phyloP scores from a whole-genome alignment of 805 yeast species.

The Yamadazyma takamatsuzukensis region DNA sequence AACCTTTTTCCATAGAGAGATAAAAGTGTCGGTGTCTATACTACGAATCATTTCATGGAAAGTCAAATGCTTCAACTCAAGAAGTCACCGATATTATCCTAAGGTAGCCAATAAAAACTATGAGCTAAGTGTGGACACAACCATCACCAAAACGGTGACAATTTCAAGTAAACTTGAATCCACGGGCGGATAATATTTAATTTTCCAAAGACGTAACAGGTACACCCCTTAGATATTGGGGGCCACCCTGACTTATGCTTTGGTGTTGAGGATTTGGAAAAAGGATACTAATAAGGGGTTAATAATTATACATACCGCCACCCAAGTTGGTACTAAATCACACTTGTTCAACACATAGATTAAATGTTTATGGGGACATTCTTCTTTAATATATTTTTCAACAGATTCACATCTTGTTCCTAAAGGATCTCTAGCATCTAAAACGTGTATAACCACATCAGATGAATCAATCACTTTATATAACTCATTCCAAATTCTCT shows the following conservation, averaged over 20 bases:
- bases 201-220: slow-evolving; percentile 99
- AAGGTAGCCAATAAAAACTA: slow-evolving; percentile 39
- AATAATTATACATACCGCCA: slow-evolving; percentile 76
- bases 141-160: slow-evolving; percentile 32
- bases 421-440: slow-evolving; percentile 96
- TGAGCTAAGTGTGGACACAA: slow-evolving; percentile 26
- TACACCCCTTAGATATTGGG: slow-evolving; percentile 45
- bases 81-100: slow-evolving; percentile 57
- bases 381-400: slow-evolving; percentile 87
- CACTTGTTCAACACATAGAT: slow-evolving; percentile 93
- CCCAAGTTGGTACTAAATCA: slow-evolving; percentile 99
- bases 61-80: slow-evolving; percentile 69
- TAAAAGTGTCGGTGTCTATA: slow-evolving; percentile 72
- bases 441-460: slow-evolving; percentile 92
- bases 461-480: slow-evolving; percentile 97
- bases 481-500: slow-evolving; percentile 97
- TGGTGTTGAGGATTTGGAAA: slow-evolving; percentile 49
- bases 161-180: slow-evolving; percentile 42
- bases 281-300: not conserved
- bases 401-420: slow-evolving; percentile 95
- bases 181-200: slow-evolving; percentile 55
- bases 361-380: slow-evolving; percentile 95
- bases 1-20: slow-evolving; percentile 1
- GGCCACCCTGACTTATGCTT: slow-evolving; percentile 80
- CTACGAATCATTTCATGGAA: slow-evolving; percentile 64